A percentile compares a stretch with the other conserved stretches of the same genome.
phyloP scores from a whole-genome alignment of 2,329 filamentous ascomycete species.

The Alternaria tenuissima region DNA sequence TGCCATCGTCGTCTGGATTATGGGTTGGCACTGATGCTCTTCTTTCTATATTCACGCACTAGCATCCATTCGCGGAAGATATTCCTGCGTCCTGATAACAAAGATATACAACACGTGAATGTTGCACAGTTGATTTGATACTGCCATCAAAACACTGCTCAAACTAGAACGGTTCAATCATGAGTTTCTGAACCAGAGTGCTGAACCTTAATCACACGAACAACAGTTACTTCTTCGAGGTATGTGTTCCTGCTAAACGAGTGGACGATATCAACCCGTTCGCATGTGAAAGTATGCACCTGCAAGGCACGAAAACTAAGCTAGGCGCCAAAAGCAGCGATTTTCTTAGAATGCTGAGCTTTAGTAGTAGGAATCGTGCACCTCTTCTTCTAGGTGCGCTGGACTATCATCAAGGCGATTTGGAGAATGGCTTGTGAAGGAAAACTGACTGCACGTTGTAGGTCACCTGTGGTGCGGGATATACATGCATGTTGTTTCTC shows the following conservation, averaged over 20 bases:
- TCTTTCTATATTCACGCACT: not conserved
- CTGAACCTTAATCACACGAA: not conserved
- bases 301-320: not conserved
- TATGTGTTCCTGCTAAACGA: not conserved
- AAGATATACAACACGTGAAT: not conserved
- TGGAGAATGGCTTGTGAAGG: too few species aligned
- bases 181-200: not conserved
- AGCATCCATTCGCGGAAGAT: not conserved
- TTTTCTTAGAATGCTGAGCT: not conserved
- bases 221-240: not conserved
- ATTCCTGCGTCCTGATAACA: not conserved
- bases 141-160: not conserved
- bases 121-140: not conserved
- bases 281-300: not conserved
- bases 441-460: not conserved
- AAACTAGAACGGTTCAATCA: not conserved
- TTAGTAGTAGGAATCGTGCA: not conserved
- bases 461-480: too few species aligned
- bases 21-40: not conserved
- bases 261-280: not conserved
- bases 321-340: not conserved
- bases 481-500: too few species aligned
- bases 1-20: not conserved
- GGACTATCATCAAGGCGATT: not conserved
- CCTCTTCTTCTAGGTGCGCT: not conserved